A percentile compares a stretch with the other conserved stretches of the same genome.
phyloP scores from a whole-genome alignment of 148 eudicot species.

The Hydrangea macrophylla region DNA sequence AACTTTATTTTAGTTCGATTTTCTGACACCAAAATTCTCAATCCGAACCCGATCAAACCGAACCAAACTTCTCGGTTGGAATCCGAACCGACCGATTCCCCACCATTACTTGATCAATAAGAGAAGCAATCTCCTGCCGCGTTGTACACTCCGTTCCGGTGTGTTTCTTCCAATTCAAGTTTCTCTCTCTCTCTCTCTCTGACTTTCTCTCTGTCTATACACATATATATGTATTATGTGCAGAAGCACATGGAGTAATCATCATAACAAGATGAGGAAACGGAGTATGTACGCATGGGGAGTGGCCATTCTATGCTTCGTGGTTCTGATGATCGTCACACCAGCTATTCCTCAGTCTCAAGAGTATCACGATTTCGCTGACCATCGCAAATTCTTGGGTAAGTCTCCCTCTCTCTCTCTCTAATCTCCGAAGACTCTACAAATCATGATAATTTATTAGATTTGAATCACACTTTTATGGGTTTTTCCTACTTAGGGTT shows the following conservation, averaged over 20 bases:
- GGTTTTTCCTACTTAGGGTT: slow-evolving; percentile 1
- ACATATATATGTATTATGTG: background rate
- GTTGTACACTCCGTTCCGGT: background rate
- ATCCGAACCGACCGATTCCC: too few relatives aligned
- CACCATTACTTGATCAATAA: too few relatives aligned
- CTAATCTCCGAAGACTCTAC: background rate
- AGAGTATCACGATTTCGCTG: slow-evolving; percentile 84
- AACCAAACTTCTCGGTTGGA: too few relatives aligned
- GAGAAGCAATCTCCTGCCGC: too few relatives aligned
- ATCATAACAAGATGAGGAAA: slow-evolving; percentile 37
- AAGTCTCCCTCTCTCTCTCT: background rate
- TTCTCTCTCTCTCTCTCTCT: background rate
- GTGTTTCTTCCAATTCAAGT: background rate
- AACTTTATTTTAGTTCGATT: too few relatives aligned
- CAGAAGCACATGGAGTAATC: background rate
- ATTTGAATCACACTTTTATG: background rate
- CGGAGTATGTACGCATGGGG: slow-evolving; percentile 41
- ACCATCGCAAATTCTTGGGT: slow-evolving; percentile 72
- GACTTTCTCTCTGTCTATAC: background rate
- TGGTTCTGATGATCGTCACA: slow-evolving; percentile 74
- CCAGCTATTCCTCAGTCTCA: slow-evolving; percentile 83
- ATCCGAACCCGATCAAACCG: too few relatives aligned
- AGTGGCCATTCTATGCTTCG: slow-evolving; percentile 53
- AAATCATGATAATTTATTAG: background rate
- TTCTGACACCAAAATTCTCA: too few relatives aligned